phyloP scores from a whole-genome alignment of 805 yeast genomes.

The Pichia thaimueangensis region DNA sequence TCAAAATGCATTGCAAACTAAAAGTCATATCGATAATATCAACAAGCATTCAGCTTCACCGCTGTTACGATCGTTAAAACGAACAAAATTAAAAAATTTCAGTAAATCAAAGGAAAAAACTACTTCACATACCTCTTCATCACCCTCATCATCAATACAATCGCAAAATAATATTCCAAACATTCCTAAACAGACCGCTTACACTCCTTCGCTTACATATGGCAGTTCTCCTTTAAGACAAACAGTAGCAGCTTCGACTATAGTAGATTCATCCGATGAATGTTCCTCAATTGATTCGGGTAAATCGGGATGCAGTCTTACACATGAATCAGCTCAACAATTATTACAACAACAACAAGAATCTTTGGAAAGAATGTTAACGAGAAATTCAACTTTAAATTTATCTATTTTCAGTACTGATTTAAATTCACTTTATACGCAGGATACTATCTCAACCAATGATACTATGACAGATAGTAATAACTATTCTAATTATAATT shows the following conservation, averaged over 20 bases:
- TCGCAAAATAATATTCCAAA: not conserved
- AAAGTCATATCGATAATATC: not conserved
- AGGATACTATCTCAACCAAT: constrained; percentile 18
- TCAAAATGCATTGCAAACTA: not conserved
- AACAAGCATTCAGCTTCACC: constrained; percentile 1
- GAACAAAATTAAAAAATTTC: not conserved
- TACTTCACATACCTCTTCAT: not conserved
- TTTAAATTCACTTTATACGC: constrained; percentile 25
- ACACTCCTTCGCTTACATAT: constrained; percentile 18
- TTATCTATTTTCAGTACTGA: constrained; percentile 23
- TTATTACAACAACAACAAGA: constrained; percentile 14
- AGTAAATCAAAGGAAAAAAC: not conserved
- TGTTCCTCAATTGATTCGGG: constrained; percentile 23
- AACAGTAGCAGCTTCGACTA: constrained; percentile 19
- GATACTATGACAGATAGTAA: not conserved
- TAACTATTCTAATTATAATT: constrained; percentile 3
- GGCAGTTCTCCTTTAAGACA: constrained; percentile 30
- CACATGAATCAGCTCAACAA: constrained; percentile 13
- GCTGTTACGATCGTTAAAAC: not conserved
- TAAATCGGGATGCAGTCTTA: constrained; percentile 13
- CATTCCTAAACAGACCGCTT: not conserved
- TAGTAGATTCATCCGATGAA: constrained; percentile 19
- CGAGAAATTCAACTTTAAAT: constrained; percentile 15
- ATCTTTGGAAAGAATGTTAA: constrained; percentile 10
- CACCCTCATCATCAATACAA: not conserved